A percentile compares a stretch with the other conserved stretches of the same genome.
phyloP scores from a whole-genome alignment of 148 eudicot genomes.

The Rhododendron williamsianum region DNA sequence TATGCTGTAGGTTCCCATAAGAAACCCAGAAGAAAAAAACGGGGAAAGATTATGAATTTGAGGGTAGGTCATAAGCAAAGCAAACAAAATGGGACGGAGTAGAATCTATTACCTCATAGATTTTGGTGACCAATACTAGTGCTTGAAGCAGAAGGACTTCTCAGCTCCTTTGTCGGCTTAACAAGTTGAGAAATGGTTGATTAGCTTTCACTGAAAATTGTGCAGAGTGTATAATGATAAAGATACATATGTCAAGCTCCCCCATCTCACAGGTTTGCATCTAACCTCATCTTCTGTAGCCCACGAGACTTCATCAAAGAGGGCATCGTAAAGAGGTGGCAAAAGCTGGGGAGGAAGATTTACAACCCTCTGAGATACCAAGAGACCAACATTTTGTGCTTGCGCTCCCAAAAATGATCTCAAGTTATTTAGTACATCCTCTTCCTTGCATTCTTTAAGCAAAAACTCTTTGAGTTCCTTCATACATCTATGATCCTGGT shows the following conservation, averaged over 20 bases:
- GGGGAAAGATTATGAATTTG: background rate
- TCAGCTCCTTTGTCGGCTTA: constrained; percentile 78
- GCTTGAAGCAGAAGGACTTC: constrained; percentile 60
- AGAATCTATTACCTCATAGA: constrained; percentile 70
- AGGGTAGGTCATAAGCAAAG: background rate
- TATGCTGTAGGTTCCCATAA: constrained; percentile 32
- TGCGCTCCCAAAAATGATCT: constrained; percentile 45
- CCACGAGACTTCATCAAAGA: constrained; percentile 91
- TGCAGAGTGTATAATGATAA: background rate
- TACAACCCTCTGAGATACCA: constrained; percentile 82
- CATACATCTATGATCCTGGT: constrained; percentile 63
- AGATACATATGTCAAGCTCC: constrained; percentile 3
- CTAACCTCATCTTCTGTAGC: constrained; percentile 95
- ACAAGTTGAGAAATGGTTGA: constrained; percentile 12
- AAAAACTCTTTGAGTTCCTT: constrained; percentile 59
- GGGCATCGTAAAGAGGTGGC: constrained; percentile 80
- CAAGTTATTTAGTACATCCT: constrained; percentile 29
- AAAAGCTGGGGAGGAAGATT: constrained; percentile 96
- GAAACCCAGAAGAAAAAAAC: constrained; percentile 5
- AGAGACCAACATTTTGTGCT: constrained; percentile 59
- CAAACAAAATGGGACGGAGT: background rate
- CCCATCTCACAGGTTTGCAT: constrained; percentile 5
- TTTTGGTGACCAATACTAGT: constrained; percentile 57
- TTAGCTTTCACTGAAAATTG: background rate
- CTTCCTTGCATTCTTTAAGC: constrained; percentile 44